Evolutionary conservation across 208 protist genomes (phyloP), one percentile per base, ranked within the genome.

Genomic region (Kentomonas sorsogonicus): DNA sequence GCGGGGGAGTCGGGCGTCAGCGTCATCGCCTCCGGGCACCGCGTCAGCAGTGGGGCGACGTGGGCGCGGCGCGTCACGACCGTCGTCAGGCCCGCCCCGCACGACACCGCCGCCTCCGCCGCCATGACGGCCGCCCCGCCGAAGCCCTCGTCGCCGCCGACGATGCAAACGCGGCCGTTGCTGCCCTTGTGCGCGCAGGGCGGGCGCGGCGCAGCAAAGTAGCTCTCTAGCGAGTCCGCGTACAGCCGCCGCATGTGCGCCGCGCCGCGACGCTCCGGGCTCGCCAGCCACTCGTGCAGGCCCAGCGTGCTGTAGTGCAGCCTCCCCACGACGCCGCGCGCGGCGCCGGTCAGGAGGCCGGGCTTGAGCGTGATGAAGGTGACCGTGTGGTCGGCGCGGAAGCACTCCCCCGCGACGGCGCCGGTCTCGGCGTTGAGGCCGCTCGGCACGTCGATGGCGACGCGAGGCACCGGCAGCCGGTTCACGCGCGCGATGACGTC

Each of bases 301-400:
- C 71, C 64, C n/a, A 94, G 70, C 22, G 63, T 55, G 64, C 74
- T 56, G 60, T 88, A 91, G 63, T 90, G 81, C 51, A 94, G 67
- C 53, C 77, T 71, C 1, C 87, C 87, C 7, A 88, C 79, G 47
- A 74, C 79, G 36, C 71, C 51, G 4, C 74, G 59, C 2, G 83
- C 83, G 33, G 57, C 53, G 15, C 80, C 87, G 1, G 83, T 90
- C 16, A 94, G 56, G 23, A 94, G 73, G 9, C 87, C 87, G 0
- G 87, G 83, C 66, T 94, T 94, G n/a, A 91, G 27, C 26, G 64
- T 75, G 38, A 94, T 88, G 57, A 91, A 91, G 3, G 83, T 86
- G 15, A 81, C 65, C 0, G 87, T 94, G 71, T 85, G 75, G 25
- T 87, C 69, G 0, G 87, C 87, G 25, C 29, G 44, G 47, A 94